phyloP scores from a whole-genome alignment of 2,329 filamentous ascomycete species.

The Sporothrix variecibatus region DNA sequence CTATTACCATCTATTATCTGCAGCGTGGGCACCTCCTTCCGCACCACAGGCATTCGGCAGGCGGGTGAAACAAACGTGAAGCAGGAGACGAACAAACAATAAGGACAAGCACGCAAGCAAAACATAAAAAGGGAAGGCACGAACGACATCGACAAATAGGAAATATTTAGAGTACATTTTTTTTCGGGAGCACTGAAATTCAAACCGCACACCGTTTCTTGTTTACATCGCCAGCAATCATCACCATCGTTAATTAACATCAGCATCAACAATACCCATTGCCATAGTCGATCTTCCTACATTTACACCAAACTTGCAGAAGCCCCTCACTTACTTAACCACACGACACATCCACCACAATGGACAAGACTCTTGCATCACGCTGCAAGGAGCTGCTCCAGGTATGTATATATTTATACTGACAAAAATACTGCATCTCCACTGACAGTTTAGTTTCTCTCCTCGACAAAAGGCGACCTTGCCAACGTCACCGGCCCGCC shows the following conservation, averaged over 20 bases:
- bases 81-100: constrained; percentile 18
- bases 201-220: background rate
- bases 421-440: background rate
- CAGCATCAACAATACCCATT: background rate
- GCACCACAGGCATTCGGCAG: background rate
- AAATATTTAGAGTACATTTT: background rate
- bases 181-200: background rate
- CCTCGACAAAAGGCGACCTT: constrained; percentile 51
- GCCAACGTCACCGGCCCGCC: constrained; percentile 55
- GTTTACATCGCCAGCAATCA: background rate
- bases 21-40: background rate
- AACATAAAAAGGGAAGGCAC: constrained; percentile 6
- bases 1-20: no score
- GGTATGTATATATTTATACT: constrained; percentile 30
- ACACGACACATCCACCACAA: constrained; percentile 31
- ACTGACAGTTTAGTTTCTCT: constrained; percentile 36
- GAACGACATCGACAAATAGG: background rate
- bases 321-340: background rate
- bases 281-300: background rate
- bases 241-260: background rate
- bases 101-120: background rate
- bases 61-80: constrained; percentile 27
- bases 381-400: constrained; percentile 39
- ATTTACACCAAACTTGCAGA: background rate
- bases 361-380: constrained; percentile 35